phyloP scores from a whole-genome alignment of 2,329 filamentous ascomycete species.

The Sphaerulina musiva region DNA sequence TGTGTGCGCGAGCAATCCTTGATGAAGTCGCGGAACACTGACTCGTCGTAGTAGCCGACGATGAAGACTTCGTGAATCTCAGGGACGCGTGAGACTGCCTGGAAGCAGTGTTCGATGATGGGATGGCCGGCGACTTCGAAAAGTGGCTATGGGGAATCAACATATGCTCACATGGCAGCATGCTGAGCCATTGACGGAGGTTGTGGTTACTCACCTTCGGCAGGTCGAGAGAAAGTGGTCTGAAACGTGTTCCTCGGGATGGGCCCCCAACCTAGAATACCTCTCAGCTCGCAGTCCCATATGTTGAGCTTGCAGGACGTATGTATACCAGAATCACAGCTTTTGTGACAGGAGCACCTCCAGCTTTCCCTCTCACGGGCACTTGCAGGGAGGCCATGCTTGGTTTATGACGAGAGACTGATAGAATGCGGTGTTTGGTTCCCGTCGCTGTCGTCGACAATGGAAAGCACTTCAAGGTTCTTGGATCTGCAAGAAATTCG shows the following conservation, averaged over 20 bases:
- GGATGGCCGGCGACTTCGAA: constrained; percentile 98
- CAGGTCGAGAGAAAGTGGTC: constrained; percentile 88
- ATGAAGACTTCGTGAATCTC: constrained; percentile 94
- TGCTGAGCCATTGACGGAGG: neutral
- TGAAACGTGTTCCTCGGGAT: constrained; percentile 89
- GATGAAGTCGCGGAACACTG: constrained; percentile 95
- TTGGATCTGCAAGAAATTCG: too few relatives aligned
- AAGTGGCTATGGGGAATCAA: constrained; percentile 58
- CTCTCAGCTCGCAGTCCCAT: constrained; percentile 1
- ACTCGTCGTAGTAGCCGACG: constrained; percentile 98
- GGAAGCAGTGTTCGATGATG: constrained; percentile 96
- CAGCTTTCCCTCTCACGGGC: constrained; percentile 28
- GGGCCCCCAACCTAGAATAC: constrained; percentile 75
- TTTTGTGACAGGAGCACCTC: constrained; percentile 63
- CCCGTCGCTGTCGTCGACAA: too few relatives aligned
- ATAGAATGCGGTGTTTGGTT: too few relatives aligned
- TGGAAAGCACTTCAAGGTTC: too few relatives aligned
- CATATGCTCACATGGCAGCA: neutral
- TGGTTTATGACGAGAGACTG: neutral
- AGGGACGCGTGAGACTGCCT: constrained; percentile 81
- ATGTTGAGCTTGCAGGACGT: neutral
- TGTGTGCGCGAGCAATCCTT: constrained; percentile 81
- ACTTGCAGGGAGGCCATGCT: constrained; percentile 28
- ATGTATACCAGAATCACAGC: constrained; percentile 79
- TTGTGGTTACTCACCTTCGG: constrained; percentile 63